Evolutionary conservation across 2,329 filamentous ascomycete genomes (phyloP), one percentile per base, ranked within the genome.

Genomic region (Thelonectria rubi): DNA sequence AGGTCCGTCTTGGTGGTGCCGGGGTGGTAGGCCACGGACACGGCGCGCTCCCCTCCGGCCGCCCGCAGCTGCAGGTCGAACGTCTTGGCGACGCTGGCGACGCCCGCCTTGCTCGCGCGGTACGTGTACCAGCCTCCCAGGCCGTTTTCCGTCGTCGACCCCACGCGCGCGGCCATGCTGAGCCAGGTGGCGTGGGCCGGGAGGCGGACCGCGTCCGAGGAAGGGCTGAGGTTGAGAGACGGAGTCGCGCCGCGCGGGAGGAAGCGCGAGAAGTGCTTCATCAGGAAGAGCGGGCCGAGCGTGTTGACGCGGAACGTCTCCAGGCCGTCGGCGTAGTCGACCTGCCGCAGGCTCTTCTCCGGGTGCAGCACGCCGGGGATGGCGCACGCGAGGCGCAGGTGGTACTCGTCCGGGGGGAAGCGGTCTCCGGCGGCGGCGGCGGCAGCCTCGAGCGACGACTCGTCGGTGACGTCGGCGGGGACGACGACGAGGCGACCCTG

Each of bases 41-140:
- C 80, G 0, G 90, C 91, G 53, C 85, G 87, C 1, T 85, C 83
- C 0, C 83, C 87, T 60, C 84, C 83, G 43, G 82, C 81, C 4
- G 82, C 79, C 37, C 76, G 76, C 32, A 95, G 77, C 71, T 88
- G 85, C 26, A 90, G 82, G 73, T 95, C 92, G 63, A 93, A 88
- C 7, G 85, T 90, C 77, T 88, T 91, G 8, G 86, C 86, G 12
- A 93, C 60, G 71, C 89, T 89, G 65, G 89, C 92, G 3, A 94
- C 87, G 2, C 84, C 91, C 0, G 91, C 86, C 76, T 95, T 96
- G 55, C 86, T 89, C 8, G 89, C 86, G 14, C 92, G 88, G 75
- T 95, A 95, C 58, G 84, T 88, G 75, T 93, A 96, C 92, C 92
- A 95, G 0, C 92, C 92, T 2, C 92, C 92, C 0, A 88, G 80